These are phyloP conservation scores for Lactifluus volemus DNA, from an alignment of 768 basidiomycete species.

Conservation along the genomic window DNA sequence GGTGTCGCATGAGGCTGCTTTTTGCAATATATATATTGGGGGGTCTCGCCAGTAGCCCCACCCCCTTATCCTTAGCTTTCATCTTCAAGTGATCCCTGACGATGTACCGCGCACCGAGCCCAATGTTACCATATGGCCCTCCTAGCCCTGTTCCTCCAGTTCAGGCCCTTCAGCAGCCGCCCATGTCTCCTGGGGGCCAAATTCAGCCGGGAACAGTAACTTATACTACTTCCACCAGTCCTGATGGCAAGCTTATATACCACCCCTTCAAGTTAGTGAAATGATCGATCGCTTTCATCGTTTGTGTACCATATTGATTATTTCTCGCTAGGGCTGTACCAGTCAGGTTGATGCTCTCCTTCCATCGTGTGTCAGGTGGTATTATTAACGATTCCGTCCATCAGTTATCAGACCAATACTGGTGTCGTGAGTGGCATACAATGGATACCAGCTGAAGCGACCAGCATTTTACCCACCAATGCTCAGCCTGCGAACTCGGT, in stretches of 20 bases:
- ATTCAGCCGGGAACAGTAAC: conserved; percentile 63
- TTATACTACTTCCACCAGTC: conserved; percentile 55
- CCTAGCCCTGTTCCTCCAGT: conserved; percentile 17
- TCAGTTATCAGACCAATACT: conserved; percentile 62
- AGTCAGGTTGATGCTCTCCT: conserved; percentile 45
- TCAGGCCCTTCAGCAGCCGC: background rate
- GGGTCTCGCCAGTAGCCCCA: background rate
- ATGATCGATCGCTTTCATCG: conserved; percentile 5
- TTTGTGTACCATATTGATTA: conserved; percentile 2
- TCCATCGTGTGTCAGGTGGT: background rate
- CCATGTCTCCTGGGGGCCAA: conserved; percentile 29
- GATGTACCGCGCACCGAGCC: conserved; percentile 14
- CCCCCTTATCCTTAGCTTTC: background rate
- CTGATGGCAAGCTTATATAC: conserved; percentile 57
- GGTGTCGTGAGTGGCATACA: conserved; percentile 60
- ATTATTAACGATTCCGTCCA: background rate
- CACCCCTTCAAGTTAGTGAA: conserved; percentile 58
- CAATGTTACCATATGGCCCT: conserved; percentile 3
- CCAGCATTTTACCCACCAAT: conserved; percentile 48
- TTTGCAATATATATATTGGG: conserved; percentile 9
- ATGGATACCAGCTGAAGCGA: conserved; percentile 63
- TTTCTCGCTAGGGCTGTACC: conserved; percentile 48
- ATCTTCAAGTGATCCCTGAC: conserved; percentile 11
- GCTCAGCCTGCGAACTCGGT: conserved; percentile 53
- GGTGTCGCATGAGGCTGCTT: conserved; percentile 1